Evolutionary conservation across 352 stramenopile species (phyloP).

Genomic region (Blastocystis sp.): DNA sequence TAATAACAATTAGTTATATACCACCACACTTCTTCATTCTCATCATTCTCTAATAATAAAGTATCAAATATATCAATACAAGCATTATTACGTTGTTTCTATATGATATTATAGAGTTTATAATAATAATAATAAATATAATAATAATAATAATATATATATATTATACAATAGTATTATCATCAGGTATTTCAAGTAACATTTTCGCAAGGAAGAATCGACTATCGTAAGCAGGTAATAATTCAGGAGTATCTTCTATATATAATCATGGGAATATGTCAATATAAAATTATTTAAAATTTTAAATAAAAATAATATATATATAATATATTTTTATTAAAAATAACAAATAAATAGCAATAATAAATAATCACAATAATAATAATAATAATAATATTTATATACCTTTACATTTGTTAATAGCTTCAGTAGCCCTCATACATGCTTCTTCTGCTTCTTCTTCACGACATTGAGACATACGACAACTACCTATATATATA

Average conservation of each 20-base stretch:
- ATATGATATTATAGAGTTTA: not conserved
- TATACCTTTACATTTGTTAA: too few species aligned
- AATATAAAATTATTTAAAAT: too few species aligned
- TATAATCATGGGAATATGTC: too few species aligned
- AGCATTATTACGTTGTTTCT: conserved; percentile 18
- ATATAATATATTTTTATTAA: too few species aligned
- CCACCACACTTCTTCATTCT: conserved; percentile 18
- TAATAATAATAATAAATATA: too few species aligned
- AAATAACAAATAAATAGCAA: too few species aligned
- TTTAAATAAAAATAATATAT: too few species aligned
- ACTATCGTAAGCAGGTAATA: conserved; percentile 11
- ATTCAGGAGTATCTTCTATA: conserved; percentile 7
- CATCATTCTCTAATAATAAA: conserved; percentile 13
- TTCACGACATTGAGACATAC: conserved; percentile 25
- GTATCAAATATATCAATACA: conserved; percentile 17
- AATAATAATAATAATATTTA: conserved; percentile 10
- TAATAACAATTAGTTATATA: conserved; percentile 15
- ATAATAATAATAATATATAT: too few species aligned
- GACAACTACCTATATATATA: conserved; percentile 18
- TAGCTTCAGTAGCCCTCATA: too few species aligned
- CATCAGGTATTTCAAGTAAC: conserved; percentile 16
- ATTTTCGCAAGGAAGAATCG: conserved; percentile 20
- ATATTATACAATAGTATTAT: conserved; percentile 1
- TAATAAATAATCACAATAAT: not conserved
- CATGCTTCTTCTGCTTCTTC: conserved; percentile 7